A percentile compares a stretch with the other conserved stretches of the same genome.
Evolutionary conservation across 2,329 filamentous ascomycete species (phyloP).

Genomic region (Microdochium trichocladiopsis): DNA sequence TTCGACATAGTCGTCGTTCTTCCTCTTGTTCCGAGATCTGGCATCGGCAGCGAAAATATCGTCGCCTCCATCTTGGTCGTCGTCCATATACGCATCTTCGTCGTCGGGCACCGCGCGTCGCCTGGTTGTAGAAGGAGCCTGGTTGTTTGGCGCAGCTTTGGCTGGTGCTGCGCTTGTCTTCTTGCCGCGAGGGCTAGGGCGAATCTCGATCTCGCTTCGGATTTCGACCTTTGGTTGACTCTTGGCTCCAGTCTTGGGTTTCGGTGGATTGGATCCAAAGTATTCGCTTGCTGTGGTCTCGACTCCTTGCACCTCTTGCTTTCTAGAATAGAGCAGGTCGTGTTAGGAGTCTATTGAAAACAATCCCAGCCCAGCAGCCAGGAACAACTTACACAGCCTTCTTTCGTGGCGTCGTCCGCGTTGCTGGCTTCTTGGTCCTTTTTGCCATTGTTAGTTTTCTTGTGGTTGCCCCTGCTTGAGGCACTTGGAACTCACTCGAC

Average conservation of each 20-base stretch:
- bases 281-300: constrained; percentile 51
- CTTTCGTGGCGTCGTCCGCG: constrained; percentile 43
- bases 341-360: background rate
- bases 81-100: constrained; percentile 54
- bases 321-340: constrained; percentile 24
- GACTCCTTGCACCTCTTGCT: constrained; percentile 37
- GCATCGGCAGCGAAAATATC: constrained; percentile 77
- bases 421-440: constrained; percentile 47
- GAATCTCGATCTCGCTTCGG: constrained; percentile 17
- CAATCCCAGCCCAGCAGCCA: background rate
- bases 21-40: constrained; percentile 57
- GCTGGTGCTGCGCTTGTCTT: constrained; percentile 15
- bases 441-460: constrained; percentile 9
- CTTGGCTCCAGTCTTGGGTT: constrained; percentile 26
- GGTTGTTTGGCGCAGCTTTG: constrained; percentile 31
- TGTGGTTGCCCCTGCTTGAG: background rate
- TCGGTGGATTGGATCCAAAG: constrained; percentile 41
- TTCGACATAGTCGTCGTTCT: constrained; percentile 68
- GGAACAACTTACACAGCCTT: constrained; percentile 41
- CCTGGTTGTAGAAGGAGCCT: constrained; percentile 29
- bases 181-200: constrained; percentile 42
- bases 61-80: constrained; percentile 64
- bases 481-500: constrained; percentile 34
- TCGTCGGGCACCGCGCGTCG: constrained; percentile 37
- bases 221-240: constrained; percentile 33